Evolutionary conservation across 1,139 yeast genomes (phyloP), one percentile per base, ranked within the genome.

Genomic region (Wickerhamomyces sp.): DNA sequence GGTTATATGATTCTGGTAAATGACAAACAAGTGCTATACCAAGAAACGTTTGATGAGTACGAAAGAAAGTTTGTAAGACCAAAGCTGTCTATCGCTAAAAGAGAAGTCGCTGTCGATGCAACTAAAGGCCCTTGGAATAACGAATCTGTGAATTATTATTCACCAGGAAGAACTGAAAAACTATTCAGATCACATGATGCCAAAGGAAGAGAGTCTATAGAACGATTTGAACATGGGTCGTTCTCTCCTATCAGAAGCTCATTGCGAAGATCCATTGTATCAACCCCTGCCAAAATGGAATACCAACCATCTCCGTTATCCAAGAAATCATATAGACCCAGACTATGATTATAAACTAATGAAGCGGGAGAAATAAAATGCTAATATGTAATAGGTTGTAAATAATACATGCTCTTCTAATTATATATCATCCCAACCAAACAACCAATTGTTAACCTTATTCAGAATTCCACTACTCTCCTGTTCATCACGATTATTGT

Each of bases 31-130:
- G 65, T 81, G 12, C 55, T 85, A 7, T 74, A 72, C 46, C 76
- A 73, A 45, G 88, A 83, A 51, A 76, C 78, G 52, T 67, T 80
- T 44, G 72, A 70, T 27, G 94, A 84, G 52, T 80, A 80, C 52
- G 75, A 81, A 48, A 63, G 69, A 31, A 83, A 83, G 55, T 76
- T 71, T 46, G 84, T 83, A n/a, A 71, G 72, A 36, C 89, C 90
- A 4, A 72, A 73, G 39, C 61, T 76, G 1, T 69, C 78, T 7
- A 68, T 70, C 8, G 60, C 70, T 39, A 70, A 71, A 39, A 76
- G 81, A 48, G 89, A 84, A 52, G 89, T 75, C 3, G 68, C 75
- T 35, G 68, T 82, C 10, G 90, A 84, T 56, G 79, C 88, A 9
- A 76, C 82, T 7, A 38, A 31, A 16, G 58, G 58, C 1, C 60